phyloP scores from a whole-genome alignment of 345 rosid genomes.

The Moricandia arvensis region DNA sequence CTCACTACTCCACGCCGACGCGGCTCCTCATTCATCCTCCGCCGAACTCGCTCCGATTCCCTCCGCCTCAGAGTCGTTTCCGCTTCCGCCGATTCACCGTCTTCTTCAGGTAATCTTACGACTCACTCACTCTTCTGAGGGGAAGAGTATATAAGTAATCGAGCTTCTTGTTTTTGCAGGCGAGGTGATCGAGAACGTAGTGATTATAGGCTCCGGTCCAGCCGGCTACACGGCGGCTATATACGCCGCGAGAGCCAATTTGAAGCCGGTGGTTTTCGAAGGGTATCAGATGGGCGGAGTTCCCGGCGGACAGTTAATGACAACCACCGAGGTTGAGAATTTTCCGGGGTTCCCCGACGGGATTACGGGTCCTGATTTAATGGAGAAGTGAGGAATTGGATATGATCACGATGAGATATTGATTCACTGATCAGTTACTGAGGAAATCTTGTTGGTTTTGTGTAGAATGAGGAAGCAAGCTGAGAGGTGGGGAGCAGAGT shows the following conservation, averaged over 20 bases:
- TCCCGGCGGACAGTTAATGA: conserved; percentile 98
- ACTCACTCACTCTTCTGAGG: not conserved
- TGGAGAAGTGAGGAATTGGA: conserved; percentile 62
- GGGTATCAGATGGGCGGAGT: conserved; percentile 98
- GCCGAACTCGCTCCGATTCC: conserved; percentile 38
- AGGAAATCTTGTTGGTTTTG: not conserved
- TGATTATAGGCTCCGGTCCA: conserved; percentile 93
- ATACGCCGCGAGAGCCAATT: conserved; percentile 96
- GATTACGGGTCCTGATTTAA: conserved; percentile 95
- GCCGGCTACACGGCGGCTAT: conserved; percentile 99
- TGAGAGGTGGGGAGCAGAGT: conserved; percentile 97
- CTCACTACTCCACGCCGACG: conserved; percentile 41
- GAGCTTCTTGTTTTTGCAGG: conserved; percentile 45
- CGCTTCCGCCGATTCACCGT: conserved; percentile 46
- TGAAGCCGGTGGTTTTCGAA: conserved; percentile 94
- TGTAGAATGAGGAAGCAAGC: conserved; percentile 92
- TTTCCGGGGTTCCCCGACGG: conserved; percentile 98
- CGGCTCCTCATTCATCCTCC: conserved; percentile 39
- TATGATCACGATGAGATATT: not conserved
- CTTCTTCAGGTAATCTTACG: conserved; percentile 45
- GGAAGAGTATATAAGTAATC: not conserved
- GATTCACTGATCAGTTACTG: not conserved
- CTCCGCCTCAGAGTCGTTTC: conserved; percentile 70
- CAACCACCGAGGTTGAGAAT: conserved; percentile 97
- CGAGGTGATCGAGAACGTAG: conserved; percentile 76